Base-by-base conservation (phyloP, 1,139 yeast species). In the Kurtzmaniella natalensis region DNA sequence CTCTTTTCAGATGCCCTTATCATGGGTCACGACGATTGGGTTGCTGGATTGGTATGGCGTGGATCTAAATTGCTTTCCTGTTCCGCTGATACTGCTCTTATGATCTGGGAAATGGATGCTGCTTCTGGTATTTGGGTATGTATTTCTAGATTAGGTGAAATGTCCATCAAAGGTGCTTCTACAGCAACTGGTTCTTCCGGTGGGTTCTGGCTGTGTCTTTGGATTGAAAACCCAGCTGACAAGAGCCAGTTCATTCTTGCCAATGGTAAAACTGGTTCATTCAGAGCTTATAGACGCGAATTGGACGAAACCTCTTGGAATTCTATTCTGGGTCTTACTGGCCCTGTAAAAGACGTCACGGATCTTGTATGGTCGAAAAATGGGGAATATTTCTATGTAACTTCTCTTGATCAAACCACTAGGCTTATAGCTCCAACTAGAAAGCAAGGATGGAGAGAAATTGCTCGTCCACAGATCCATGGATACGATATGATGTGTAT, bases 21-120 rank as follows among this genome's bases (percentile, higher is more conserved):
- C 21, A 82, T 92, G 83, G 98, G 98, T 7, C 98, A 94, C 55
- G 99, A 94, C 53, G 99, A 94, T 57, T 94, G 98, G 98, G 81
- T 94, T 19, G 78, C 92, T 9, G 80, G 88, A 7, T 65, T 92
- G 30, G 69, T 72, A 36, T 94, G 98, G 97, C 85, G 83, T 48
- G 17, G 31, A 9, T 16, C 33, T 0, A 78, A 75, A 45, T 64
- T 92, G 18, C 62, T 94, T 30, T 86, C 96, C 0, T 80, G 95
- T 1, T 85, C 95, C 35, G 94, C 97, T 0, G 98, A 94, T 52
- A 84, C 96, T 0, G 86, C 96, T 1, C 66, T 92, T 35, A 89
- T 94, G 86, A 64, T 89, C n/a, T 94, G 98, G 98, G 82, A 81
- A 49, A 92, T 95, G 49, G 97, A 92, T 58, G 61, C 62, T 26